phyloP scores from a whole-genome alignment of 148 eudicot species.

The Camellia sinensis region DNA sequence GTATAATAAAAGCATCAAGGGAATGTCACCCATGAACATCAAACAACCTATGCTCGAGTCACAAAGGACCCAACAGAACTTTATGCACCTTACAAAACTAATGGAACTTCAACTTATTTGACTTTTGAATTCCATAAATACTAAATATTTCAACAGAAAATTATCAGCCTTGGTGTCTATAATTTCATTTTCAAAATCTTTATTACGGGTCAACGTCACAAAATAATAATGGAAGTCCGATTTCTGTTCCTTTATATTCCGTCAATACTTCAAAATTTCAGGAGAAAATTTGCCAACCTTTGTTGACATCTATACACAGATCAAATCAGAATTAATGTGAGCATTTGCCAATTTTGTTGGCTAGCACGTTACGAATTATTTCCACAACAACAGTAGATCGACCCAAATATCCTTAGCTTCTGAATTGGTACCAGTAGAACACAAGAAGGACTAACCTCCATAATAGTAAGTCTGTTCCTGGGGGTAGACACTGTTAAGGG shows the following conservation, averaged over 20 bases:
- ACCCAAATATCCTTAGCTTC: neutral
- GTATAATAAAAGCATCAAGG: neutral
- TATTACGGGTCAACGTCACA: neutral
- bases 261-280: neutral
- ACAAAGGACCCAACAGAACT: too few species aligned
- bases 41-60: neutral
- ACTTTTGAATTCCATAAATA: neutral
- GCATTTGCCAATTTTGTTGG: neutral
- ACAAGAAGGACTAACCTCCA: conserved; percentile 62
- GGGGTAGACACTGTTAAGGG: conserved; percentile 40
- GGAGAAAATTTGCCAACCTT: neutral
- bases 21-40: too few species aligned
- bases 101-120: neutral
- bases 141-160: neutral
- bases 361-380: neutral
- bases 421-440: neutral
- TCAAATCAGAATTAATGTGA: neutral
- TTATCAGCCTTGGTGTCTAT: neutral
- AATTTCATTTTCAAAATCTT: neutral
- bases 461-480: conserved; percentile 69
- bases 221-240: neutral
- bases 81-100: neutral
- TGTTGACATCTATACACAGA: neutral
- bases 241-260: neutral
- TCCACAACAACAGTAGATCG: neutral